These are phyloP conservation scores for Drechmeria coniospora DNA, from an alignment of 2,329 filamentous ascomycete species.

Conservation along the genomic window DNA sequence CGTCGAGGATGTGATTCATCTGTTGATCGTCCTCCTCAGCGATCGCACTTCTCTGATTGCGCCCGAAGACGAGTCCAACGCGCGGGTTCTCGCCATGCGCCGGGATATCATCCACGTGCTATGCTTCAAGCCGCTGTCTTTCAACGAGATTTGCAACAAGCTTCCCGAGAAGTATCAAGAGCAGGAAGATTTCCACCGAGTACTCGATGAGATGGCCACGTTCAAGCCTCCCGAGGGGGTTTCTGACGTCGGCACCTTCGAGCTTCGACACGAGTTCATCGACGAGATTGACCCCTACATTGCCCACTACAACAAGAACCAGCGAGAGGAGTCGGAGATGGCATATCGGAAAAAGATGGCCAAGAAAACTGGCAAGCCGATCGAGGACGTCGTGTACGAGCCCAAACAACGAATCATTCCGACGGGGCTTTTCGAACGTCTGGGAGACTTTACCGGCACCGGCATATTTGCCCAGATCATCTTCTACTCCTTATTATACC, in stretches of 20 bases:
- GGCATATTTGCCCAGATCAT: conserved; percentile 81
- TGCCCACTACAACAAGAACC: conserved; percentile 91
- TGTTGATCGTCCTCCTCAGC: conserved; percentile 79
- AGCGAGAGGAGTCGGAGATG: conserved; percentile 85
- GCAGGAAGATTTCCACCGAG: conserved; percentile 69
- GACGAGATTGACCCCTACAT: conserved; percentile 90
- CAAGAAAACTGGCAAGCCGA: conserved; percentile 67
- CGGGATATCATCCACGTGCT: conserved; percentile 86
- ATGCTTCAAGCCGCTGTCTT: conserved; percentile 91
- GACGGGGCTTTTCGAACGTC: conserved; percentile 59
- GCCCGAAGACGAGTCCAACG: conserved; percentile 46
- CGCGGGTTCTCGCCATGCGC: conserved; percentile 57
- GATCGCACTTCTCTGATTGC: conserved; percentile 71
- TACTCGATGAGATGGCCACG: conserved; percentile 74
- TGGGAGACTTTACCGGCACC: conserved; percentile 69
- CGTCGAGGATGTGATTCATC: conserved; percentile 87
- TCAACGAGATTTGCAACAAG: conserved; percentile 76
- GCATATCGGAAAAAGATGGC: conserved; percentile 79
- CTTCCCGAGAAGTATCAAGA: conserved; percentile 83
- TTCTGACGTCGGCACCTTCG: conserved; percentile 85
- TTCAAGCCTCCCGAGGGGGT: conserved; percentile 86
- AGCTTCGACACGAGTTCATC: conserved; percentile 72
- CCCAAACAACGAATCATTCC: conserved; percentile 64
- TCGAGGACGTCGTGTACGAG: conserved; percentile 80
- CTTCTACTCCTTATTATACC: conserved; percentile 75